Evolutionary conservation across 139 green algal genomes (phyloP).

Genomic region (Coelastrella sp.): DNA sequence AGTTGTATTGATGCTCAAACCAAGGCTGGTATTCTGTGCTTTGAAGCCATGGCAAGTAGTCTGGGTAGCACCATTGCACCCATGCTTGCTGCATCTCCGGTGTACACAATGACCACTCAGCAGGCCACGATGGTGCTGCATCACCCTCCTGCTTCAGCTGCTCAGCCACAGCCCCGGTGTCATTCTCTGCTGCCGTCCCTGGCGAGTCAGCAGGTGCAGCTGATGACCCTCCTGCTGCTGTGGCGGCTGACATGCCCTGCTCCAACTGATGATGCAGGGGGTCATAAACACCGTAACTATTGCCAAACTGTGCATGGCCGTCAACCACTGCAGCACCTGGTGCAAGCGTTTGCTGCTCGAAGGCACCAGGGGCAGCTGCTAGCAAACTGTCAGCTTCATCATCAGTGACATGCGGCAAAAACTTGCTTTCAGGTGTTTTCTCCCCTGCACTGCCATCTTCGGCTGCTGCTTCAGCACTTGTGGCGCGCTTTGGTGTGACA

Average conservation of each 20-base stretch:
- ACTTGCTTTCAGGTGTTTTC: constrained; percentile 31
- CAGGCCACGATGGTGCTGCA: constrained; percentile 3
- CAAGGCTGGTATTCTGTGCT: not conserved
- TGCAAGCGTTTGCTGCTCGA: not conserved
- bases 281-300: not conserved
- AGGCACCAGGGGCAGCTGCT: not conserved
- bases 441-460: not conserved
- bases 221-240: not conserved
- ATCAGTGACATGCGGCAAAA: not conserved
- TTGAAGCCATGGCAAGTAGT: not conserved
- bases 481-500: not conserved
- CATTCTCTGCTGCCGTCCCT: not conserved
- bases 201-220: not conserved
- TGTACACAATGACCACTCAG: not conserved
- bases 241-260: not conserved
- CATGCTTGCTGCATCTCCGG: not conserved
- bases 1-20: not conserved
- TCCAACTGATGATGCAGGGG: constrained; percentile 20
- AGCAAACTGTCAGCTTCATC: not conserved
- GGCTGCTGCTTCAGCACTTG: not conserved
- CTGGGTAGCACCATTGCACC: not conserved
- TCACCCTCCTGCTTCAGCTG: not conserved
- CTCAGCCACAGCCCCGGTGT: not conserved
- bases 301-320: not conserved
- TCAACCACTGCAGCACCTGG: not conserved